Evolutionary conservation across 2,329 filamentous ascomycete genomes (phyloP).

Genomic region (Fusarium siculi): DNA sequence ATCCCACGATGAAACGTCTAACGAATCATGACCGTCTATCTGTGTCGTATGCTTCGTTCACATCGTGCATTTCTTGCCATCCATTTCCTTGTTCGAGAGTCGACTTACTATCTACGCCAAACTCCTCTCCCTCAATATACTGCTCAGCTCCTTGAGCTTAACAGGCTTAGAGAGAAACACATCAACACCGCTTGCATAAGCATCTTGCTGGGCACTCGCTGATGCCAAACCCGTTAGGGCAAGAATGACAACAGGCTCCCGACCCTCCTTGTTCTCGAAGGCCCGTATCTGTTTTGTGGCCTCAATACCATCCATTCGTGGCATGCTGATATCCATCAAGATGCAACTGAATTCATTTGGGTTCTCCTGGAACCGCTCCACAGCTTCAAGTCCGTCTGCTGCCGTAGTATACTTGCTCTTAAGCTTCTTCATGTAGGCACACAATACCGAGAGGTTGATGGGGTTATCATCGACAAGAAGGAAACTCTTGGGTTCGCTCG

Average conservation of each 20-base stretch:
- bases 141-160: conserved; percentile 52
- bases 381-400: conserved; percentile 49
- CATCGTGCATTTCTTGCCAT: background rate
- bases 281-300: conserved; percentile 60
- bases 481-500: conserved; percentile 14
- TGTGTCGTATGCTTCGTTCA: conserved; percentile 6
- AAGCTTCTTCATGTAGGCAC: conserved; percentile 49
- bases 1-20: background rate
- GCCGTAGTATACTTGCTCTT: conserved; percentile 45
- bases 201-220: conserved; percentile 60
- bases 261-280: conserved; percentile 56
- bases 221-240: conserved; percentile 64
- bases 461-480: conserved; percentile 39
- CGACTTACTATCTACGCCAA: conserved; percentile 4
- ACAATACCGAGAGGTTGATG: conserved; percentile 37
- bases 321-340: conserved; percentile 66
- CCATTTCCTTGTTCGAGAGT: background rate
- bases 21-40: background rate
- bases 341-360: conserved; percentile 46
- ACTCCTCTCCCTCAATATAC: conserved; percentile 18
- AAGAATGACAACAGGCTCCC: conserved; percentile 58
- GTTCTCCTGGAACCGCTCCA: conserved; percentile 43
- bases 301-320: conserved; percentile 63
- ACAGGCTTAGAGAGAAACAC: conserved; percentile 66
- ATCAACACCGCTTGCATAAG: conserved; percentile 63